Base-by-base conservation (phyloP, 805 yeast species). In the Priceomyces carsonii region DNA sequence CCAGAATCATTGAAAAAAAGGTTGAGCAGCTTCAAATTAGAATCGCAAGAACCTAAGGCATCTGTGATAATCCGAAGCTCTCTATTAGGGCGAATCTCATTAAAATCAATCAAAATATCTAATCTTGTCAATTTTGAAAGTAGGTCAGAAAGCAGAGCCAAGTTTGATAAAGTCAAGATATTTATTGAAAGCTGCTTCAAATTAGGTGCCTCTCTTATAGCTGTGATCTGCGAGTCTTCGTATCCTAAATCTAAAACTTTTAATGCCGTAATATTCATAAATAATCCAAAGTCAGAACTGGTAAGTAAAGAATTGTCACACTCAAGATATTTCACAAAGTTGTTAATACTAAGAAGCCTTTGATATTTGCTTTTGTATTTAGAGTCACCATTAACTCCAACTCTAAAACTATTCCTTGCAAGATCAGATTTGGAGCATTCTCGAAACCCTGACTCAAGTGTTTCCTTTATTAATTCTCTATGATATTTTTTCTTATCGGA, bases 281-380 rank as follows among this genome's bases (percentile, higher is more conserved):
- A 60, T 3, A 40, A 9, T 3, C 9, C 18, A 8, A 56, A 32
- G 27, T 44, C 53, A 3, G 33, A 35, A 18, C 42, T 38, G 10
- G 26, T 27, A 10, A 60, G 29, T 3, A 44, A 25, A 2, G 33
- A 31, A 29, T 51, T 55, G 29, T 44, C 52, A 35, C 59, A 46
- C 37, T 59, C 66, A 15, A 61, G 38, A 29, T 44, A 42, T 1
- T 47, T 43, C 6, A 55, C 46, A 29, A 39, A 55, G 22, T 48
- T 44, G 26, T 44, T 44, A 17, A 48, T 30, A 29, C 54, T 40
- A 17, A 47, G 39, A 3, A 19, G 14, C 8, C 17, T 13, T 28
- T 47, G 48, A 37, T 51, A 57, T 13, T 38, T 30, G 32, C 57
- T 50, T 18, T 39, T 33, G 19, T 35, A 43, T 3, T 22, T 18